Base-by-base conservation (phyloP, 2,329 filamentous ascomycete genomes). In the Diaporthe destruens region DNA sequence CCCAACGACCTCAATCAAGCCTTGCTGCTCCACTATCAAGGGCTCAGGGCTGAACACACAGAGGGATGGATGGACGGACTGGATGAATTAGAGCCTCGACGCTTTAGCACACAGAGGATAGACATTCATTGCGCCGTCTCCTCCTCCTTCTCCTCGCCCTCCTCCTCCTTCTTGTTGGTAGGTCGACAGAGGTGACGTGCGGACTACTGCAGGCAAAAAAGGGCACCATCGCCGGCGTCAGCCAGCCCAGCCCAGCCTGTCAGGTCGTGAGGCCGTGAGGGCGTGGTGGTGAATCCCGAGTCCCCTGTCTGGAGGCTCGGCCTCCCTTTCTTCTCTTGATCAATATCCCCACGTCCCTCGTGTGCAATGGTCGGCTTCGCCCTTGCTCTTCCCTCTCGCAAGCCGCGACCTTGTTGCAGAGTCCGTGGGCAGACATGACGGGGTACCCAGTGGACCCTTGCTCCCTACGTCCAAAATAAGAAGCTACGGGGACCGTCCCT, bases 391-490 rank as follows among this genome's bases (percentile, higher is more conserved):
- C 29, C 29, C 39, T 42, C 65, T 66, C 57, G 71, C 63, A 61
- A 72, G 66, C 73, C 69, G 56, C 56, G 65, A 66, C 68, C 72
- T 61, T 71, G 69, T 65, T 69, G 69, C 69, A 59, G 20, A 49
- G 75, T 76, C 75, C 75, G 67, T 77, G 75, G 75, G 75, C 72
- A 75, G 73, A 75, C 75, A 76, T 75, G 74, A 77, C 74, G 74
- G 61, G 56, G 67, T 76, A 66, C 61, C 61, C 47, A 36, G 61
- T 78, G 77, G 77, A 79, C 75, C 77, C 77, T 78, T 78, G 75
- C 75, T 73, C 76, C 77, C 76, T 78, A 75, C 74, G 78, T 78
- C 78, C 79, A 78, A 78, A 80, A 80, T 75, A 76, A 78, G 79
- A 68, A 57, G 73, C 69, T 74, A 74, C 77, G 73, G 75, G 76